Evolutionary conservation across 805 yeast species (phyloP).

Genomic region (Ogataea methanolica): DNA sequence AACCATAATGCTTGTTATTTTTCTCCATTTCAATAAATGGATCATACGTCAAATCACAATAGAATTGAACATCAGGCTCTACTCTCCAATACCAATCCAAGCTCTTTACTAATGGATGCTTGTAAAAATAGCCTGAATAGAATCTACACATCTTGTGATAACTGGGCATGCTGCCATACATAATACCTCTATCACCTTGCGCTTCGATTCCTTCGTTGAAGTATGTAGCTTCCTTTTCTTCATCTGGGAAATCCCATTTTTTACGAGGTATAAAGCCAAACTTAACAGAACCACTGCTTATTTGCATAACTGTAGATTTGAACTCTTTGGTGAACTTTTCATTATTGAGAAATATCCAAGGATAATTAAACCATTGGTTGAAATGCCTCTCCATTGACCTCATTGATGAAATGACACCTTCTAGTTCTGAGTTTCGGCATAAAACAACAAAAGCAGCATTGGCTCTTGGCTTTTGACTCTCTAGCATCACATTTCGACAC

Average conservation of each 20-base stretch:
- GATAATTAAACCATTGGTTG: slow-evolving; percentile 91
- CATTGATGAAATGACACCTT: slow-evolving; percentile 73
- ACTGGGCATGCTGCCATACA: slow-evolving; percentile 77
- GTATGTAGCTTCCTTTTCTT: slow-evolving; percentile 32
- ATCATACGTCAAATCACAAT: slow-evolving; percentile 88
- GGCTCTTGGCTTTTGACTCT: slow-evolving; percentile 38
- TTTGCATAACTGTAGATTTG: slow-evolving; percentile 41
- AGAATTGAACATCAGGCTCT: slow-evolving; percentile 88
- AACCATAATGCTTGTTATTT: slow-evolving; percentile 73
- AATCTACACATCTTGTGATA: slow-evolving; percentile 97
- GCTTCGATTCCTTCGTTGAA: slow-evolving; percentile 55
- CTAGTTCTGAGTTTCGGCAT: slow-evolving; percentile 74
- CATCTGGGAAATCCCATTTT: slow-evolving; percentile 69
- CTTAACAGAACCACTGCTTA: slow-evolving; percentile 58
- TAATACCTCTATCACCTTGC: slow-evolving; percentile 80
- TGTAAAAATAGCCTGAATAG: slow-evolving; percentile 77
- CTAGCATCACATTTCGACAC: slow-evolving; percentile 26
- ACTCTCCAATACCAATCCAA: slow-evolving; percentile 95
- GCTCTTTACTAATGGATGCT: slow-evolving; percentile 66
- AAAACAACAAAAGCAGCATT: slow-evolving; percentile 84
- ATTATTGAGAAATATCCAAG: slow-evolving; percentile 87
- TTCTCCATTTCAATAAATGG: slow-evolving; percentile 80
- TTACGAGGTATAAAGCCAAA: slow-evolving; percentile 62
- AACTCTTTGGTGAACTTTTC: slow-evolving; percentile 68
- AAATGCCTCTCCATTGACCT: slow-evolving; percentile 77